Evolutionary conservation across 2,329 filamentous ascomycete genomes (phyloP).

Genomic region (Ceratocystis eucalypticola): DNA sequence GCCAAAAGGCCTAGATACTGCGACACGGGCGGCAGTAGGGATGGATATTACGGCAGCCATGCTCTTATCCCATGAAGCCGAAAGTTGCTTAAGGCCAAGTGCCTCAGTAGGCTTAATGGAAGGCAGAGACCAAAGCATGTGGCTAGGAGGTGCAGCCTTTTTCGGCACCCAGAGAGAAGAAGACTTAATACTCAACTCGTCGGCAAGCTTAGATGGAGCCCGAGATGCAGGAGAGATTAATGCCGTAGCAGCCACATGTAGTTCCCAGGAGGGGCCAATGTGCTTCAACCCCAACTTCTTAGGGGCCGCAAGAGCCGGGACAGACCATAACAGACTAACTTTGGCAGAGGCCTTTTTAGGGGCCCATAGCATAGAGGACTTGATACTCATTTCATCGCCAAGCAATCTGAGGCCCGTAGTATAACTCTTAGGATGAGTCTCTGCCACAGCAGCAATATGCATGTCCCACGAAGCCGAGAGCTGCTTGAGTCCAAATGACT

Average conservation of each 20-base stretch:
- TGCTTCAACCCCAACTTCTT: slow-evolving; percentile 5
- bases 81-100: slow-evolving; percentile 15
- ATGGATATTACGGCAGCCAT: slow-evolving; percentile 1
- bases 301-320: not conserved
- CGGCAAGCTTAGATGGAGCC: not conserved
- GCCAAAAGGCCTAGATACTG: slow-evolving; percentile 3
- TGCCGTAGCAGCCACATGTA: not conserved
- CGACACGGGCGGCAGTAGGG: not conserved
- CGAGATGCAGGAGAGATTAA: not conserved
- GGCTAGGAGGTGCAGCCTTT: not conserved
- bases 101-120: not conserved
- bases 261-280: not conserved
- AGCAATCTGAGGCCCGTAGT: not conserved
- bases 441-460: not conserved
- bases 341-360: not conserved
- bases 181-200: slow-evolving; percentile 20
- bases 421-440: not conserved
- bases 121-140: slow-evolving; percentile 11
- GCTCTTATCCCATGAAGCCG: slow-evolving; percentile 18
- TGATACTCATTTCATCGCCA: not conserved
- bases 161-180: slow-evolving; percentile 22
- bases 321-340: not conserved
- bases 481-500: slow-evolving; percentile 12
- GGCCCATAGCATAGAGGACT: slow-evolving; percentile 8
- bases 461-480: slow-evolving; percentile 12